Percentiles rank a stretch among this genome's conserved stretches.
These are phyloP conservation scores for Allium fistulosum DNA, from an alignment of 106 monocot species.

Conservation along the genomic window DNA sequence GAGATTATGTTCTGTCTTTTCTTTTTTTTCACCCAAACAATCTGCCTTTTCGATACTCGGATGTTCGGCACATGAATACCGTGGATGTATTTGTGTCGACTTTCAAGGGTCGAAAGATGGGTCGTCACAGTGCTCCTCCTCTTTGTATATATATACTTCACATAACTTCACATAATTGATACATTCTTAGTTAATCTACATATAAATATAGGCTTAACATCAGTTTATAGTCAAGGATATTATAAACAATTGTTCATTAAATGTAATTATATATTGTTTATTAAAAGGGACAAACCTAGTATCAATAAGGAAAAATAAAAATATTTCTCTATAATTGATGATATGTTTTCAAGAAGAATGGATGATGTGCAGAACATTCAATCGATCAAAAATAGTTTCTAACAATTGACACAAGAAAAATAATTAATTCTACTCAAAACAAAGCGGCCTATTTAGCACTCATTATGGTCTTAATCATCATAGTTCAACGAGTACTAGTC, in stretches of 20 bases:
- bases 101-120: too few species aligned
- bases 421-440: slow-evolving; percentile 20
- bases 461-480: slow-evolving; percentile 20
- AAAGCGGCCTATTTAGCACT: not conserved
- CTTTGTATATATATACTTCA: not conserved
- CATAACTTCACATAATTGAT: not conserved
- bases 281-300: not conserved
- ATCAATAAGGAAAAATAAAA: not conserved
- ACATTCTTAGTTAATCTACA: not conserved
- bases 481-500: slow-evolving; percentile 7
- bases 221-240: not conserved
- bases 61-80: too few species aligned
- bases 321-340: not conserved
- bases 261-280: too few species aligned
- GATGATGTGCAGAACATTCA: slow-evolving; percentile 96
- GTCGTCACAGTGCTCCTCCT: not conserved
- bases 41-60: too few species aligned
- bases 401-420: slow-evolving; percentile 55
- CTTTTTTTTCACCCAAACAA: too few species aligned
- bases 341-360: slow-evolving; percentile 79
- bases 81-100: too few species aligned
- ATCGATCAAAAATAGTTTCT: slow-evolving; percentile 38
- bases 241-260: not conserved
- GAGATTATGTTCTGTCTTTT: too few species aligned
- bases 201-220: not conserved